Base-by-base conservation (phyloP, 2,329 filamentous ascomycete genomes). In the Paraphaeosphaeria sporulosa region DNA sequence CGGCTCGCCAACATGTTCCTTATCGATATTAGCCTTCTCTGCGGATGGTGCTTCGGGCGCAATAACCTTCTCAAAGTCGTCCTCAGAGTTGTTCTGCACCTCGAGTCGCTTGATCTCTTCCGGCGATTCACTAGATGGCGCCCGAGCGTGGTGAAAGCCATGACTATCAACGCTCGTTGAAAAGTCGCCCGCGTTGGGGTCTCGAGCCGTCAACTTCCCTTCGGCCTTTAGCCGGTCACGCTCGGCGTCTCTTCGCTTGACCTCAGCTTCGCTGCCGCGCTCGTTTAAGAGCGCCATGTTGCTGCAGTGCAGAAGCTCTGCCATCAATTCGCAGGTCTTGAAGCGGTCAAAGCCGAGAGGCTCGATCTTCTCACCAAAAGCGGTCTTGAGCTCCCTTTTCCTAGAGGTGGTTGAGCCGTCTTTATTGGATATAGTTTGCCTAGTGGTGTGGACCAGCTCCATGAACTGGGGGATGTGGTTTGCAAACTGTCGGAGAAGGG, bases 261-360 rank as follows among this genome's bases (percentile, higher is more conserved):
- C 93, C 65, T 97, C 88, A 65, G 93, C 89, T 75, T 99, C 94
- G 12, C 93, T 94, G 34, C 94, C 95, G 10, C 88, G 83, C 75
- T 98, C 94, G 74, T 99, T 99, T 66, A 99, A 82, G 38, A 99
- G 83, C 6, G 92, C 94, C 95, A 99, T 99, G 76, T 99, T 99
- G 77, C 94, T 98, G 79, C 95, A 99, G 78, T 99, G 95, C 42
- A 99, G 81, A 47, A 99, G 83, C 78, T 99, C 95, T 0, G 95
- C 95, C 95, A 99, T 98, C 61, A 99, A 84, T 79, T 99, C 95
- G 78, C 95, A 99, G 0, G 95, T 98, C 83, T 99, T 99, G 84
- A 99, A 99, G 21, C 95, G 87, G 78, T 99, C 95, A 74, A 99
- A 99, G 2, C 95, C 95, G 10, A 99, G 85, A 4, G 95, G 94